phyloP scores from a whole-genome alignment of 2,329 filamentous ascomycete genomes.

The Grosmannia serpens region DNA sequence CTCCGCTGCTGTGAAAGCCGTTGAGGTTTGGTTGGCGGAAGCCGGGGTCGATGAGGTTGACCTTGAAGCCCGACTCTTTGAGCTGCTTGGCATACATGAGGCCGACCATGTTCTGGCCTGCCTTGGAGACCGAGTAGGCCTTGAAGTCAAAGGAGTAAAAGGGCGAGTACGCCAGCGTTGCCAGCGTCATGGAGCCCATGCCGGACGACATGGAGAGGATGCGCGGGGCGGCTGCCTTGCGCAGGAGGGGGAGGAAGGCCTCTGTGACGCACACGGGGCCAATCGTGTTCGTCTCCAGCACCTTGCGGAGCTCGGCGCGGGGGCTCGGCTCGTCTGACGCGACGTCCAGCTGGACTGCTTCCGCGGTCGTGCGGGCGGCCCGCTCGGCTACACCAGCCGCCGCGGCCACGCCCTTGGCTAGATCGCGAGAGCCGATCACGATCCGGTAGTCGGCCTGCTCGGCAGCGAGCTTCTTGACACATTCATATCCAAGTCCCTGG shows the following conservation, averaged over 20 bases:
- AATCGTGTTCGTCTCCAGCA: slow-evolving; percentile 14
- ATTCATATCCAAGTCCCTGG: not conserved
- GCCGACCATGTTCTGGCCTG: slow-evolving; percentile 17
- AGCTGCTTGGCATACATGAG: slow-evolving; percentile 10
- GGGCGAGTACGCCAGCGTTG: slow-evolving; percentile 9
- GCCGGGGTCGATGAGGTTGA: not conserved
- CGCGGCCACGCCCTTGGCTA: not conserved
- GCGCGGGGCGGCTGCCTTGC: slow-evolving; percentile 7
- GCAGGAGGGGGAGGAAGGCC: slow-evolving; percentile 17
- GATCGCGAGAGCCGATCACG: not conserved
- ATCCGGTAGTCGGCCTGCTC: not conserved
- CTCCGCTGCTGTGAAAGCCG: not conserved
- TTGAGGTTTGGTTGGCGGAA: not conserved
- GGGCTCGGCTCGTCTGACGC: not conserved
- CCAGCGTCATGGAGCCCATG: slow-evolving; percentile 12
- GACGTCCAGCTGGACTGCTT: not conserved
- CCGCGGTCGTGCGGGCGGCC: not conserved
- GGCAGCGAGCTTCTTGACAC: not conserved
- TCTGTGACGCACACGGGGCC: slow-evolving; percentile 18
- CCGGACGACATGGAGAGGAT: slow-evolving; percentile 13
- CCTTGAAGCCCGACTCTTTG: not conserved
- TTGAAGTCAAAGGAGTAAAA: slow-evolving; percentile 2
- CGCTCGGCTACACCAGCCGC: not conserved
- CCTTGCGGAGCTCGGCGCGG: not conserved
- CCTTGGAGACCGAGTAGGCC: slow-evolving; percentile 15